Conservation (phyloP, 1,284 basidiomycete species). For the Ceratobasidium sp. region DNA sequence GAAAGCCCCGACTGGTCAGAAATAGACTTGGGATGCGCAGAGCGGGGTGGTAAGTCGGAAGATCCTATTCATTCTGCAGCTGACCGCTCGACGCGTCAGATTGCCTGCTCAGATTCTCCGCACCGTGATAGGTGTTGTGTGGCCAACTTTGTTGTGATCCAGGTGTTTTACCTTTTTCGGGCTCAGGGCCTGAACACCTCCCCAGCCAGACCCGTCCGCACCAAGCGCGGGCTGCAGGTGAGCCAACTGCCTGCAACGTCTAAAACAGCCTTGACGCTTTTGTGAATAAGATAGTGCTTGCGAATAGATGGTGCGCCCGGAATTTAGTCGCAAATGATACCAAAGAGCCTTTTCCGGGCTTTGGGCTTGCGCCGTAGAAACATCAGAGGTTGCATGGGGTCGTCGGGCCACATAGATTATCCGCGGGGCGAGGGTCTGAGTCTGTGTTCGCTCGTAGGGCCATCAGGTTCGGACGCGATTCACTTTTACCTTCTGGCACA, state of each 20-base stretch:
- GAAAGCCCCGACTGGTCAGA: not conserved
- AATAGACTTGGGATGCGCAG: conserved; percentile 4
- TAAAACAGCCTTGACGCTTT: not conserved
- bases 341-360: not conserved
- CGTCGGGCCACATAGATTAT: conserved; percentile 14
- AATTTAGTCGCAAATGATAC: not conserved
- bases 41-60: not conserved
- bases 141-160: conserved; percentile 11
- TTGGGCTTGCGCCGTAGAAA: not conserved
- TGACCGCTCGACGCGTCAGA: not conserved
- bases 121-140: not conserved
- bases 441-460: conserved; percentile 10
- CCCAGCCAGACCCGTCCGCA: not conserved
- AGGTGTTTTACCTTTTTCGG: conserved; percentile 14
- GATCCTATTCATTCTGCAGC: conserved; percentile 12
- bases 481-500: conserved; percentile 31
- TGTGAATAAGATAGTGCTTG: not conserved
- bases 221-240: not conserved
- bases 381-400: not conserved
- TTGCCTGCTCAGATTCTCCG: not conserved
- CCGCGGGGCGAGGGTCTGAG: conserved; percentile 25
- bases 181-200: not conserved
- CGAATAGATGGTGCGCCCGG: not conserved
- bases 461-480: conserved; percentile 33
- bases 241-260: not conserved